These are phyloP conservation scores for Cytospora leucostoma DNA, from an alignment of 2,329 filamentous ascomycete species.

Conservation along the genomic window DNA sequence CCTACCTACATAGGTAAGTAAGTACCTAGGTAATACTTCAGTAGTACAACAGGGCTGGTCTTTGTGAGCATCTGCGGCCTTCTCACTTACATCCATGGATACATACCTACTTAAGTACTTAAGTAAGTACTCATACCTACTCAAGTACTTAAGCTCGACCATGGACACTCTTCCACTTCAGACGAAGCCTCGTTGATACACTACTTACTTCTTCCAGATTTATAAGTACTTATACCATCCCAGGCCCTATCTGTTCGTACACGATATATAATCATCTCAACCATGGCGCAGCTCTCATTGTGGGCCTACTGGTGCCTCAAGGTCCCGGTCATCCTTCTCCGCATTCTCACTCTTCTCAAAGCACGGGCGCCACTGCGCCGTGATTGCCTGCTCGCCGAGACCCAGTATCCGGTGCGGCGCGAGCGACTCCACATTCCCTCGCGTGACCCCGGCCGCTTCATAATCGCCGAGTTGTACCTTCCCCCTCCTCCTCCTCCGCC, in stretches of 20 bases:
- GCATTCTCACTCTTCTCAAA: background rate
- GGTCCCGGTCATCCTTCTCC: background rate
- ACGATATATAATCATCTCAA: background rate
- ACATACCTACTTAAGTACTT: no score
- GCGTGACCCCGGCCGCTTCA: slow-evolving; percentile 33
- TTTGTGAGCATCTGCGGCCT: no score
- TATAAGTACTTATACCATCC: no score
- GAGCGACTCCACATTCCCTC: slow-evolving; percentile 33
- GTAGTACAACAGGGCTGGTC: no score
- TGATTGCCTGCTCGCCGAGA: background rate
- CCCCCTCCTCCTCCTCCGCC: slow-evolving; percentile 7
- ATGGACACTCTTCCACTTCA: no score
- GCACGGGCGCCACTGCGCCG: background rate
- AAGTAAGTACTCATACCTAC: no score
- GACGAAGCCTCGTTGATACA: no score
- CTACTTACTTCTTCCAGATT: no score
- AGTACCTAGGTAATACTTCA: no score
- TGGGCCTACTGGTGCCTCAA: background rate
- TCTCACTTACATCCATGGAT: no score
- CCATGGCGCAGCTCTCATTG: background rate
- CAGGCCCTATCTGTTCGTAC: background rate
- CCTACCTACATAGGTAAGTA: no score
- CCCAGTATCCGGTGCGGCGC: background rate
- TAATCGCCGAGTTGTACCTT: slow-evolving; percentile 36
- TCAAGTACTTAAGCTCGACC: no score